A percentile compares a stretch with the other conserved stretches of the same genome.
These are phyloP conservation scores for Scenedesmus sp. DNA, from an alignment of 163 green algal species.

Conservation along the genomic window DNA sequence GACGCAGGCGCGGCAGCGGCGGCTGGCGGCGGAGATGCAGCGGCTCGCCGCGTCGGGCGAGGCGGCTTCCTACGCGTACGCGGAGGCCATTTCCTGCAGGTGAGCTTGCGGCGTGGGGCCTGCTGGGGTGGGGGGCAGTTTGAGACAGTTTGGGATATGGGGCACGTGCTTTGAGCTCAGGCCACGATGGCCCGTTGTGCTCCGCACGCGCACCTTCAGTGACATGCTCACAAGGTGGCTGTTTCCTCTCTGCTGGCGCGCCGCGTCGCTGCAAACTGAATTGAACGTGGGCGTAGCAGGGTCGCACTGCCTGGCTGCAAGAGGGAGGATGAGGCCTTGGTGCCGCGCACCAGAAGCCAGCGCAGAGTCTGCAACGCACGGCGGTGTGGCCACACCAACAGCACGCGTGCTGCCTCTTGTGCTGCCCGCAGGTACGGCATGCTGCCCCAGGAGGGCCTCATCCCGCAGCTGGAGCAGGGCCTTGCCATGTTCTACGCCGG, in stretches of 20 bases:
- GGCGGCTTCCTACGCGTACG: background rate
- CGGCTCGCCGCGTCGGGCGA: background rate
- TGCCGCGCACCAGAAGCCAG: too few species aligned
- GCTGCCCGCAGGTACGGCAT: slow-evolving; percentile 42
- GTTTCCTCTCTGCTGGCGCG: too few species aligned
- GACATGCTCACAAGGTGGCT: too few species aligned
- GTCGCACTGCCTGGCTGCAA: too few species aligned
- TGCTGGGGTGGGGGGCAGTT: background rate
- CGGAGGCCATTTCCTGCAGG: slow-evolving; percentile 41
- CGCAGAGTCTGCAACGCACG: too few species aligned
- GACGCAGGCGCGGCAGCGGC: slow-evolving; percentile 36
- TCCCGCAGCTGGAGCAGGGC: slow-evolving; percentile 30
- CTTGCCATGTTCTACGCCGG: slow-evolving; percentile 49
- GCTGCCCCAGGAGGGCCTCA: slow-evolving; percentile 33
- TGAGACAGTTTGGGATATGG: background rate
- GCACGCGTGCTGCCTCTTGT: background rate
- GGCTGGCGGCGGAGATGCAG: slow-evolving; percentile 33
- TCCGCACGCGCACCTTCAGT: too few species aligned
- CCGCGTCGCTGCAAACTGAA: too few species aligned
- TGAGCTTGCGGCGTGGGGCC: background rate
- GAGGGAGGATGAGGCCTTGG: too few species aligned
- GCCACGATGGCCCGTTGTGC: too few species aligned
- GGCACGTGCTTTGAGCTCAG: background rate
- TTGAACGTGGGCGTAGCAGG: too few species aligned
- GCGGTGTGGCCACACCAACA: too few species aligned